A percentile compares a stretch with the other conserved stretches of the same genome.
Conservation (phyloP, 1,284 basidiomycete species). For the Rhizoctonia solani region DNA sequence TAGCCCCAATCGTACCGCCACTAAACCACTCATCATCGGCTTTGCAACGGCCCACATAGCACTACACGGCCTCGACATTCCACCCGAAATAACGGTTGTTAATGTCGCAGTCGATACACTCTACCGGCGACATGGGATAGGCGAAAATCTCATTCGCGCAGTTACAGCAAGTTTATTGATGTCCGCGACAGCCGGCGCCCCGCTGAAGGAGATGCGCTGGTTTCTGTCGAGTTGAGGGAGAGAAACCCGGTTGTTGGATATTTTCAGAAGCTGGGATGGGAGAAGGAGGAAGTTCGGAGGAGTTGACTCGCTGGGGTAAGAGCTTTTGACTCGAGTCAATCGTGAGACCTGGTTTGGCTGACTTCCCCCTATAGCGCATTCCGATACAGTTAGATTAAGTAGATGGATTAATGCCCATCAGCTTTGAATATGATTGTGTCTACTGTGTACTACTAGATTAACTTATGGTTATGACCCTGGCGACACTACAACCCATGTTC, state of each 20-base stretch:
- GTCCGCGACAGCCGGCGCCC: background rate
- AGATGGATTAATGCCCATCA: slow-evolving; percentile 31
- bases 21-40: slow-evolving; percentile 7
- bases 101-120: slow-evolving; percentile 16
- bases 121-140: slow-evolving; percentile 20
- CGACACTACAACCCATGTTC: background rate
- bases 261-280: slow-evolving; percentile 20
- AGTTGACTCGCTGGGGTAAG: slow-evolving; percentile 22
- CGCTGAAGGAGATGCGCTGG: slow-evolving; percentile 8
- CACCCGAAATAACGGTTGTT: slow-evolving; percentile 17
- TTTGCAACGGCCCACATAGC: slow-evolving; percentile 12
- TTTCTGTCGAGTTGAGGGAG: slow-evolving; percentile 9
- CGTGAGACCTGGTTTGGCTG: background rate
- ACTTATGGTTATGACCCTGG: background rate
- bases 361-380: background rate
- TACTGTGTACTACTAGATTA: background rate
- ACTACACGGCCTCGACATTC: background rate
- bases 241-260: background rate
- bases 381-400: slow-evolving; percentile 5
- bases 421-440: background rate
- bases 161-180: slow-evolving; percentile 22
- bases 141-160: slow-evolving; percentile 22
- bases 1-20: background rate
- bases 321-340: background rate
- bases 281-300: slow-evolving; percentile 15